Conservation (phyloP, 306 rosid species). For the Biancaea sappan region DNA sequence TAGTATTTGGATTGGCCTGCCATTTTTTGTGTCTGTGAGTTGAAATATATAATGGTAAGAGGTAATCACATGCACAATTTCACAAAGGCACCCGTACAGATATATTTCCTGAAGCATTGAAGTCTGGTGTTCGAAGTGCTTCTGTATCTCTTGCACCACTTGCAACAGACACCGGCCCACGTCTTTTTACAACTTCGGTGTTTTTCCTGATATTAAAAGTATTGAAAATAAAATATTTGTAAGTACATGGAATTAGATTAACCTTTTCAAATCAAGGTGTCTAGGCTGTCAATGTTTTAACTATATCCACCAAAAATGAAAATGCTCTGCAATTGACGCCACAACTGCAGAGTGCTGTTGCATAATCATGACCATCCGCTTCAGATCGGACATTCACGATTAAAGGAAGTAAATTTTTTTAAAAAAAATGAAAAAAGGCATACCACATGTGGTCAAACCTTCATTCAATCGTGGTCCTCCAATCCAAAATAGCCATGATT, state of each 20-base stretch:
- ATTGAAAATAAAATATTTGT: neutral
- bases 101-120: slow-evolving; percentile 42
- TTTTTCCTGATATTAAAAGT: slow-evolving; percentile 55
- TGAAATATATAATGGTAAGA: neutral
- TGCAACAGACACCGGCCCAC: slow-evolving; percentile 61
- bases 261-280: neutral
- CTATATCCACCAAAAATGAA: neutral
- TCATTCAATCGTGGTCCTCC: too few species aligned
- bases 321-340: too few species aligned
- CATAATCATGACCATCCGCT: too few species aligned
- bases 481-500: too few species aligned
- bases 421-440: too few species aligned
- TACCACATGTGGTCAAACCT: too few species aligned
- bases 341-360: too few species aligned
- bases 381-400: too few species aligned
- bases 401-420: too few species aligned
- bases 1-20: slow-evolving; percentile 60
- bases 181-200: slow-evolving; percentile 51
- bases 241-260: neutral
- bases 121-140: slow-evolving; percentile 54
- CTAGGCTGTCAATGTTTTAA: neutral
- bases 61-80: neutral
- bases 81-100: slow-evolving; percentile 50
- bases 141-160: slow-evolving; percentile 56
- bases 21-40: slow-evolving; percentile 27